Base-by-base conservation (phyloP, 805 yeast species). In the Spathaspora girioi region DNA sequence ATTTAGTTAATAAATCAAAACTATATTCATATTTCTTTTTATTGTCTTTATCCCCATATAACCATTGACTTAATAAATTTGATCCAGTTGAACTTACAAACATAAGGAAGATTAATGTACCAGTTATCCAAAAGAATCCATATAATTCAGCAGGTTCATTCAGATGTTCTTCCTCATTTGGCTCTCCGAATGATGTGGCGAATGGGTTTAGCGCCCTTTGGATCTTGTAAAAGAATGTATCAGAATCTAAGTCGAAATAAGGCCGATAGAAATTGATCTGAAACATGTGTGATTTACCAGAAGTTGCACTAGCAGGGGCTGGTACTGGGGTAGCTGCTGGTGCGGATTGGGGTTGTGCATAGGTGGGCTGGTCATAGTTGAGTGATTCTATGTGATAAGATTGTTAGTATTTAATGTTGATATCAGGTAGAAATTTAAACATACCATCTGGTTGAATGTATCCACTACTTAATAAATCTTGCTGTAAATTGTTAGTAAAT, bases 111-210 rank as follows among this genome's bases (percentile, higher is more conserved):
- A 89, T 82, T 47, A 89, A 80, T 0, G 96, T 86, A 0, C 91
- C 90, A 11, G 93, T 87, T 43, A 92, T 83, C 98, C 98, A 92
- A 17, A 90, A 73, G 7, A 96, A 87, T 0, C 97, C 97, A 65
- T 90, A 93, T 49, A 92, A 69, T 45, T 74, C 73, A 32, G 66
- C 73, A 7, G 59, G 62, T 15, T 60, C 58, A 26, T 61, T 59
- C 14, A 66, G 62, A 8, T 47, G 49, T 11, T 43, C 45, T 4
- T 43, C 47, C 26, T 38, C 49, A 18, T n/a, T 15, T 5, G 40
- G 50, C 18, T 18, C 45, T 38, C 19, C 50, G 32, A 51, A 53
- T 2, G 49, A 27, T 12, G 49, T 46, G 56, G 68, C 60, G 41
- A 77, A 56, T 15, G 92, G 87, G 58, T 87, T 85, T 41, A 85